Conservation (phyloP, 2,329 filamentous ascomycete species). For the Eutypella sp. region DNA sequence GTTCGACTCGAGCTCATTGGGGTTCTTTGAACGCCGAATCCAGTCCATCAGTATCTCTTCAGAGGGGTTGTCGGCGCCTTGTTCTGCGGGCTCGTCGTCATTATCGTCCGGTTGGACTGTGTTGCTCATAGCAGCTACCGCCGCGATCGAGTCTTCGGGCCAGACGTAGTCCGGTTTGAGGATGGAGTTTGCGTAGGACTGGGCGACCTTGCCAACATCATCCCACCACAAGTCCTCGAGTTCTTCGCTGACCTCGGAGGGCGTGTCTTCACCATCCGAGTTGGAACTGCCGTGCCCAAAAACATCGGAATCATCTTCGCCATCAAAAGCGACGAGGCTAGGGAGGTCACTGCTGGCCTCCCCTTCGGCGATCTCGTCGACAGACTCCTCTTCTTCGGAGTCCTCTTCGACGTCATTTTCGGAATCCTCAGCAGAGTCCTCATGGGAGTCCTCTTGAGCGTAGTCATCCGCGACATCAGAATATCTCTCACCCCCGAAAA, state of each 20-base stretch:
- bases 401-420: no score
- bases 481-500: no score
- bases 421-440: no score
- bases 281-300: no score
- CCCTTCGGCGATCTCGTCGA: no score
- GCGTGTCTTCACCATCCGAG: no score
- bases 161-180: background rate
- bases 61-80: background rate
- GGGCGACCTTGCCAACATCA: constrained; percentile 1
- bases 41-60: background rate
- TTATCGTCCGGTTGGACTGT: background rate
- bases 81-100: background rate
- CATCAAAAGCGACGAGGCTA: no score
- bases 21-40: background rate
- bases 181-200: background rate
- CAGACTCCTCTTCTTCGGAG: no score
- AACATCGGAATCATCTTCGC: background rate
- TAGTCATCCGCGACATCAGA: no score
- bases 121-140: background rate
- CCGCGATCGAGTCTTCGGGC: background rate
- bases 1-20: background rate
- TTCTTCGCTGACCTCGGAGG: no score
- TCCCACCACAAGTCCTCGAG: constrained; percentile 7
- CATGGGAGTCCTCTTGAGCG: no score
- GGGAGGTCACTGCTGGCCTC: no score